Evolutionary conservation across 768 basidiomycete species (phyloP).

Genomic region (Tylopilus intermedius): DNA sequence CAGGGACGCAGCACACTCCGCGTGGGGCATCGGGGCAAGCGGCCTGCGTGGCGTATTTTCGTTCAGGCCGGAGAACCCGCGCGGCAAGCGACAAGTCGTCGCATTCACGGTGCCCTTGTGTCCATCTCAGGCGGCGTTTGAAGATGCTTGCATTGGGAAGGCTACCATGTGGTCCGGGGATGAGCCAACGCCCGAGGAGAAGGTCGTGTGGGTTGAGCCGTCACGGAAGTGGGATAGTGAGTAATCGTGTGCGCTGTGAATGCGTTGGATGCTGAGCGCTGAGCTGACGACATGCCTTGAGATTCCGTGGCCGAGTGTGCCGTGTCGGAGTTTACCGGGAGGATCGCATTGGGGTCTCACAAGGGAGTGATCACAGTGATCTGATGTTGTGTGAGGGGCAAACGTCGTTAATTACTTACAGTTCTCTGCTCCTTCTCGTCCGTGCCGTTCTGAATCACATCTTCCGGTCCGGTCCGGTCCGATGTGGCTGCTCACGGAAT

Average conservation of each 20-base stretch:
- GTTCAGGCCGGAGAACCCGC: background rate
- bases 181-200: background rate
- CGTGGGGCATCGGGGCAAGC: background rate
- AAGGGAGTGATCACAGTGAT: conserved; percentile 24
- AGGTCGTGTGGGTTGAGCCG: background rate
- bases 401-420: no score
- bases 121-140: background rate
- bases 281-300: background rate
- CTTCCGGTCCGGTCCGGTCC: no score
- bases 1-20: background rate
- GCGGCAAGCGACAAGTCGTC: background rate
- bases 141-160: background rate
- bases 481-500: no score
- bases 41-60: background rate
- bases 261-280: no score
- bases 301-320: conserved; percentile 32
- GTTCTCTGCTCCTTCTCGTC: no score
- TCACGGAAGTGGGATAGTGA: background rate
- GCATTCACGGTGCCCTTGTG: background rate
- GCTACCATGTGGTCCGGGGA: background rate
- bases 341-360: conserved; percentile 37
- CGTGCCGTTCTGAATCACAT: no score
- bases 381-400: background rate
- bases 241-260: background rate
- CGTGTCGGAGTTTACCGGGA: conserved; percentile 41